Evolutionary conservation across 2,329 filamentous ascomycete genomes (phyloP).

Genomic region (Fusarium sp.): DNA sequence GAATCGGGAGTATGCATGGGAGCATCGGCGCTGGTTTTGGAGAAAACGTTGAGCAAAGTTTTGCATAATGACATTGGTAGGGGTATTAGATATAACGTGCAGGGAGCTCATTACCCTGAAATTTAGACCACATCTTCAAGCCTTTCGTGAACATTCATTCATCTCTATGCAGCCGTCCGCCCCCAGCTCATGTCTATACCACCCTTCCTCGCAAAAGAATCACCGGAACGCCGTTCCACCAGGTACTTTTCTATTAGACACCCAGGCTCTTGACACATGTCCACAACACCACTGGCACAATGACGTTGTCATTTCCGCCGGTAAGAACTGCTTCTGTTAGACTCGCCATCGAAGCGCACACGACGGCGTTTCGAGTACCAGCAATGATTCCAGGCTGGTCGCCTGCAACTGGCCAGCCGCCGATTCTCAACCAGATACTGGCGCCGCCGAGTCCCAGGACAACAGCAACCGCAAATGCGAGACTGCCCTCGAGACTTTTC

Average conservation of each 20-base stretch:
- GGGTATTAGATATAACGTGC: slow-evolving; percentile 31
- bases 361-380: slow-evolving; percentile 71
- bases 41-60: neutral
- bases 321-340: slow-evolving; percentile 95
- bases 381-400: slow-evolving; percentile 52
- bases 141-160: slow-evolving; percentile 42
- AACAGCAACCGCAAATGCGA: slow-evolving; percentile 86
- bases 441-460: slow-evolving; percentile 76
- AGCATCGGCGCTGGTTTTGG: slow-evolving; percentile 22
- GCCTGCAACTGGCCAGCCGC: slow-evolving; percentile 73
- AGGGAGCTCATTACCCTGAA: slow-evolving; percentile 2
- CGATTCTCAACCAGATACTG: slow-evolving; percentile 78
- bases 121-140: slow-evolving; percentile 1
- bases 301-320: slow-evolving; percentile 97
- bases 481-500: slow-evolving; percentile 89
- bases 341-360: slow-evolving; percentile 84
- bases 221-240: slow-evolving; percentile 28
- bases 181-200: slow-evolving; percentile 18
- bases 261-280: slow-evolving; percentile 84
- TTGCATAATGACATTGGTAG: slow-evolving; percentile 15
- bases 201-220: neutral
- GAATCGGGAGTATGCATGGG: slow-evolving; percentile 11
- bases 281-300: slow-evolving; percentile 94
- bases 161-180: slow-evolving; percentile 32
- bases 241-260: slow-evolving; percentile 53